Conservation (phyloP, 2,329 filamentous ascomycete species). For the Colletotrichum coccodes region DNA sequence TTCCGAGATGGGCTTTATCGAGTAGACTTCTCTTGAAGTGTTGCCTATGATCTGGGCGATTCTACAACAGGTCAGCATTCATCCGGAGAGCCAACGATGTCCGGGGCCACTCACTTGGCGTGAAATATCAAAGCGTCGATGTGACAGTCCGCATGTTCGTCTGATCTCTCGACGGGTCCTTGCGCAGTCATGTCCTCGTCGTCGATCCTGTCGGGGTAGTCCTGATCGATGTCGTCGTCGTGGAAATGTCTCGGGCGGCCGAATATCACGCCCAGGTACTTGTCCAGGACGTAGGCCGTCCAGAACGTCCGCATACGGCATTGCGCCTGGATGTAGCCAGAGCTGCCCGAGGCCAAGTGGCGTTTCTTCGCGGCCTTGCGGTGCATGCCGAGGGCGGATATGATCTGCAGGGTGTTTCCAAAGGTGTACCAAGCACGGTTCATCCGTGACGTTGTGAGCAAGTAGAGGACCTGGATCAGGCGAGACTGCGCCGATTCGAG, state of each 20-base stretch:
- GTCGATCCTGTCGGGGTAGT: slow-evolving; percentile 62
- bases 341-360: slow-evolving; percentile 3
- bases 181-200: slow-evolving; percentile 64
- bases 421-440: slow-evolving; percentile 72
- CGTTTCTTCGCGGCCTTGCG: slow-evolving; percentile 47
- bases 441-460: slow-evolving; percentile 67
- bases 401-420: slow-evolving; percentile 64
- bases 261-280: slow-evolving; percentile 71
- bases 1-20: slow-evolving; percentile 46
- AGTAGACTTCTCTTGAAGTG: slow-evolving; percentile 52
- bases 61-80: slow-evolving; percentile 35
- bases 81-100: slow-evolving; percentile 3
- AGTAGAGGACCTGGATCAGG: slow-evolving; percentile 66
- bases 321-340: slow-evolving; percentile 58
- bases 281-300: slow-evolving; percentile 71
- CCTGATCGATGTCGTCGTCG: slow-evolving; percentile 72
- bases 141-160: slow-evolving; percentile 53
- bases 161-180: slow-evolving; percentile 36
- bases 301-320: slow-evolving; percentile 69
- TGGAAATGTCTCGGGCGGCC: slow-evolving; percentile 70
- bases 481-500: slow-evolving; percentile 66
- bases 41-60: slow-evolving; percentile 50
- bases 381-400: slow-evolving; percentile 54
- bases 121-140: slow-evolving; percentile 60
- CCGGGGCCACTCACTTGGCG: slow-evolving; percentile 45